phyloP scores from a whole-genome alignment of 2,329 filamentous ascomycete species.

The Cytospora leucostoma region DNA sequence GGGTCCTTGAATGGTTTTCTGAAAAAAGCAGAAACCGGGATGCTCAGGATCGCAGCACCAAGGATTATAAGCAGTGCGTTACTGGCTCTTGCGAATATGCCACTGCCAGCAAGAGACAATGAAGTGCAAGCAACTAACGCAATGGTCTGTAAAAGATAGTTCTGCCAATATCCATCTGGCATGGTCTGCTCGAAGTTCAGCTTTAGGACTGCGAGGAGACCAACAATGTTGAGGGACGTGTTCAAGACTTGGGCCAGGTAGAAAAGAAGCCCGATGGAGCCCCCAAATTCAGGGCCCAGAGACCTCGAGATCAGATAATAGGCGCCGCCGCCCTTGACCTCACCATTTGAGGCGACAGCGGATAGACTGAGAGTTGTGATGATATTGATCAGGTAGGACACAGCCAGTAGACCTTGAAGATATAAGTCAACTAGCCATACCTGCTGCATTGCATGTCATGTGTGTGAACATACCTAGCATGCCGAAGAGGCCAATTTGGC shows the following conservation, averaged over 20 bases:
- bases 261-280: constrained; percentile 84
- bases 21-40: constrained; percentile 75
- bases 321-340: constrained; percentile 82
- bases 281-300: constrained; percentile 84
- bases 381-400: constrained; percentile 80
- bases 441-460: constrained; percentile 28
- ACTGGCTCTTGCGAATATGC: constrained; percentile 77
- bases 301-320: constrained; percentile 89
- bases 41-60: constrained; percentile 73
- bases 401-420: constrained; percentile 65
- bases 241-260: constrained; percentile 90
- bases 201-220: constrained; percentile 78
- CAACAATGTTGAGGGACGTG: constrained; percentile 83
- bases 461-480: constrained; percentile 65
- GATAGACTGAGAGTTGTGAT: constrained; percentile 84
- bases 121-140: constrained; percentile 71
- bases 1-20: constrained; percentile 67
- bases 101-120: constrained; percentile 77
- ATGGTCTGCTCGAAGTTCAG: constrained; percentile 71
- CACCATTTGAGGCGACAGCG: constrained; percentile 86
- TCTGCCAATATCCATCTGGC: constrained; percentile 72
- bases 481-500: constrained; percentile 75
- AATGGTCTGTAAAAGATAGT: constrained; percentile 73
- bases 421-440: constrained; percentile 9
- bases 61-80: constrained; percentile 74